Evolutionary conservation across 2,329 filamentous ascomycete genomes (phyloP).

Genomic region (Didymella pomorum): DNA sequence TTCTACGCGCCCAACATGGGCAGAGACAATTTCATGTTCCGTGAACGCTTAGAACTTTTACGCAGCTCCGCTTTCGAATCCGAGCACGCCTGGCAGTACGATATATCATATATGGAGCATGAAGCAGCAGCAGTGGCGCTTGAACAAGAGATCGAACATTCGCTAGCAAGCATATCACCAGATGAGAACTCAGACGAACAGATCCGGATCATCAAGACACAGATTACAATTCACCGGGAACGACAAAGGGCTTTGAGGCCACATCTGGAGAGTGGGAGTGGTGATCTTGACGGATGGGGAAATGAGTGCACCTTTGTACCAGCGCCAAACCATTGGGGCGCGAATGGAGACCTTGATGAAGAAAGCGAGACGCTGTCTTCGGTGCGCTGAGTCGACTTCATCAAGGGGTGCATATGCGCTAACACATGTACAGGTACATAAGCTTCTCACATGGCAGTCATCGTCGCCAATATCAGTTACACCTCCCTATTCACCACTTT

Average conservation of each 20-base stretch:
- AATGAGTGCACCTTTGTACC: conserved; percentile 49
- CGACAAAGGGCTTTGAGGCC: conserved; percentile 45
- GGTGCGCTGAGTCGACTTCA: conserved; percentile 29
- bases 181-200: conserved; percentile 50
- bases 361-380: conserved; percentile 49
- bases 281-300: conserved; percentile 46
- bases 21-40: conserved; percentile 34
- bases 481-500: conserved; percentile 31
- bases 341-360: conserved; percentile 49
- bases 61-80: conserved; percentile 50
- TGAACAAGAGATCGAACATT: conserved; percentile 45
- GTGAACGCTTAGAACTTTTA: conserved; percentile 45
- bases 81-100: conserved; percentile 50
- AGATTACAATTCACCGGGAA: conserved; percentile 49
- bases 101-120: conserved; percentile 48
- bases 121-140: conserved; percentile 46
- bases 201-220: conserved; percentile 44
- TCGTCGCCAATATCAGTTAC: conserved; percentile 45
- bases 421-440: conserved; percentile 40
- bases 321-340: conserved; percentile 50
- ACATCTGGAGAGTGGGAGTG: conserved; percentile 49
- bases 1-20: conserved; percentile 35
- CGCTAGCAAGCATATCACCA: conserved; percentile 45
- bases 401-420: conserved; percentile 1
- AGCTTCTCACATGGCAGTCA: conserved; percentile 49